Percentiles rank a stretch among this genome's conserved stretches.
These are phyloP conservation scores for Spinacia oleracea DNA, from an alignment of 179 eudicot species.

Conservation along the genomic window DNA sequence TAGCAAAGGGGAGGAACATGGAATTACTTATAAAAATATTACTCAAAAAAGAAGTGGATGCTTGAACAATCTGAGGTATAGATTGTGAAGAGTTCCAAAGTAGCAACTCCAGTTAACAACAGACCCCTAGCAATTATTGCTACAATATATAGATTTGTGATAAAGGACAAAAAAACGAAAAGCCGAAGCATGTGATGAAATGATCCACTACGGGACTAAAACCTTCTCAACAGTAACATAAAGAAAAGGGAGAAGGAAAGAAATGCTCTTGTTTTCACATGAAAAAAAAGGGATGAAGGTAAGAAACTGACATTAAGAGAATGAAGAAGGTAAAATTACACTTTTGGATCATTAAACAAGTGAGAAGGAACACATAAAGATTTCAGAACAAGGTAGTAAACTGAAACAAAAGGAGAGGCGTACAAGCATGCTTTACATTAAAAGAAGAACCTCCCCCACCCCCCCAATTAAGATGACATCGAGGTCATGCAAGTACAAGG, in stretches of 20 bases:
- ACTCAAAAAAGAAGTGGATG: background rate
- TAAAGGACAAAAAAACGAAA: background rate
- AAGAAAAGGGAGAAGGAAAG: background rate
- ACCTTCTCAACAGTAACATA: background rate
- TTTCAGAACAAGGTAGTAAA: background rate
- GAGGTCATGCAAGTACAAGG: background rate
- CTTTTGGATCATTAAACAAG: background rate
- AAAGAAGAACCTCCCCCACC: background rate
- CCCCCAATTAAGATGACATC: background rate
- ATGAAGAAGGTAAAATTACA: background rate
- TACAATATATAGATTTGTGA: background rate
- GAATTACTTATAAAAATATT: background rate
- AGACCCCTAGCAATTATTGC: background rate
- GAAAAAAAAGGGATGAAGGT: background rate
- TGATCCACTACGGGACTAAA: background rate
- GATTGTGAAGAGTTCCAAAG: background rate
- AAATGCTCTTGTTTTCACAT: background rate
- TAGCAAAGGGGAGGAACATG: background rate
- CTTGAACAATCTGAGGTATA: background rate
- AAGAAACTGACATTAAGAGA: background rate
- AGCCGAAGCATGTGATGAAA: background rate
- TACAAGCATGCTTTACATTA: background rate
- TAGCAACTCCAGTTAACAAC: background rate
- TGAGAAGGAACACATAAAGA: background rate
- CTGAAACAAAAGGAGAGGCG: background rate